A percentile compares a stretch with the other conserved stretches of the same genome.
These are phyloP conservation scores for Aureococcus anophagefferens DNA, from an alignment of 108 stramenopile species.

Conservation along the genomic window DNA sequence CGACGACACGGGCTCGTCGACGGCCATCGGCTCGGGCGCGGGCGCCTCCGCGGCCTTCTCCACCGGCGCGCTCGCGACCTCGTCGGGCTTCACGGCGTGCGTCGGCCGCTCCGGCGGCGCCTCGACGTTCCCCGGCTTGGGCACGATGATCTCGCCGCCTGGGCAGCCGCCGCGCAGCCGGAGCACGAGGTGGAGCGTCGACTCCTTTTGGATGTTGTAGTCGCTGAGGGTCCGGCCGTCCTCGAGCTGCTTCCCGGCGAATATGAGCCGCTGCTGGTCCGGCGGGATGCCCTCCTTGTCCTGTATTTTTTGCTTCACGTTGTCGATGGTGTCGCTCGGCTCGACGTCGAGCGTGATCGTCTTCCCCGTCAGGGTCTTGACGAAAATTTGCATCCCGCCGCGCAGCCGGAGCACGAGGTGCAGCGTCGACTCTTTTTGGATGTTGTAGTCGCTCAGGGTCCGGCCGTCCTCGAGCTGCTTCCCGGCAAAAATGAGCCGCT, in stretches of 20 bases:
- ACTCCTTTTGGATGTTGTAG: conserved; percentile 60
- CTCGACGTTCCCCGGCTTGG: neutral
- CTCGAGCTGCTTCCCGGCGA: conserved; percentile 53
- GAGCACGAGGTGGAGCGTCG: conserved; percentile 55
- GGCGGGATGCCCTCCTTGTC: conserved; percentile 62
- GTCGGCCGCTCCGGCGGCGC: neutral
- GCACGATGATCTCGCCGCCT: neutral
- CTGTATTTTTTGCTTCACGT: conserved; percentile 75
- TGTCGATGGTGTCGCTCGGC: conserved; percentile 94
- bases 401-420: no score
- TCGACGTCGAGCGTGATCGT: conserved; percentile 94
- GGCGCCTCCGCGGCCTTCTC: neutral
- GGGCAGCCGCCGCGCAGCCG: conserved; percentile 40
- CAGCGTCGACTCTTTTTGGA: no score
- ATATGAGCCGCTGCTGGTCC: conserved; percentile 52
- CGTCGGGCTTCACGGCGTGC: neutral
- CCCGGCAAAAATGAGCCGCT: no score
- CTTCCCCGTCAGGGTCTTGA: conserved; percentile 95
- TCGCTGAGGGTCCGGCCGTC: conserved; percentile 47
- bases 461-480: no score
- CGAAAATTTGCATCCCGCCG: conserved; percentile 92
- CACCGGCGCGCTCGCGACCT: neutral
- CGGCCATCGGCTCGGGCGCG: neutral
- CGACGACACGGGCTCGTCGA: neutral
- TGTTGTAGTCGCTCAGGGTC: no score